A percentile compares a stretch with the other conserved stretches of the same genome.
phyloP scores from a whole-genome alignment of 306 rosid species.

The Medicago ruthenica region DNA sequence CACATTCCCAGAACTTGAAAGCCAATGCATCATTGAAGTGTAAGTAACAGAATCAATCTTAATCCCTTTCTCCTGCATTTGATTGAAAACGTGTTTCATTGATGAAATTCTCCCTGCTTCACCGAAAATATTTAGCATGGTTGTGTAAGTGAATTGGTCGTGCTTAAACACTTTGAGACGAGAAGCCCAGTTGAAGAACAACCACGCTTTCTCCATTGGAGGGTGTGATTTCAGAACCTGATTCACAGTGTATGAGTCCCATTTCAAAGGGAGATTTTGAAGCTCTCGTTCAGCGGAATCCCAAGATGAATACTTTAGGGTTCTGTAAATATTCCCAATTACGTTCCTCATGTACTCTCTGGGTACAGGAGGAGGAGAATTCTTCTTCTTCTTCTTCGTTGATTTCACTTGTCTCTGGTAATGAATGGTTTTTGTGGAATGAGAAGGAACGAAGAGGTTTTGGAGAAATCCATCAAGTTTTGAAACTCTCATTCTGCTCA shows the following conservation, averaged over 20 bases:
- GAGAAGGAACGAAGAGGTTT: conserved; percentile 24
- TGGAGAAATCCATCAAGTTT: conserved; percentile 45
- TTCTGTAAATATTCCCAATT: conserved; percentile 54
- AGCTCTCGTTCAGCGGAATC: conserved; percentile 64
- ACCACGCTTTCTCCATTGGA: conserved; percentile 90
- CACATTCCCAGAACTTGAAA: conserved; percentile 60
- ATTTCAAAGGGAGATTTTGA: conserved; percentile 56
- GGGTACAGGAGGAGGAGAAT: conserved; percentile 5
- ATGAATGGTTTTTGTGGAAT: conserved; percentile 47
- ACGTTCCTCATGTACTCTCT: conserved; percentile 61
- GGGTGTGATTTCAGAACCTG: conserved; percentile 83
- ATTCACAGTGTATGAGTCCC: conserved; percentile 91
- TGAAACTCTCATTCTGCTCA: conserved; percentile 13
- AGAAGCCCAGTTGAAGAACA: conserved; percentile 83
- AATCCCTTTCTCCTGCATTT: conserved; percentile 71
- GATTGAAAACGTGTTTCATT: conserved; percentile 73
- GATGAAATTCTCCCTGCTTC: conserved; percentile 88
- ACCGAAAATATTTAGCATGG: conserved; percentile 86
- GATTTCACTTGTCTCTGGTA: conserved; percentile 28
- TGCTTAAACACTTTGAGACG: conserved; percentile 66
- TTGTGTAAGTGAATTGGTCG: conserved; percentile 81
- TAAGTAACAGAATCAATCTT: conserved; percentile 72
- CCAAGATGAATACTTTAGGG: conserved; percentile 70
- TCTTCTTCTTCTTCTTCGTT: neutral
- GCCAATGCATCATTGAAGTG: conserved; percentile 91